A percentile compares a stretch with the other conserved stretches of the same genome.
phyloP scores from a whole-genome alignment of 805 yeast genomes.

The Candida dajiaensis region DNA sequence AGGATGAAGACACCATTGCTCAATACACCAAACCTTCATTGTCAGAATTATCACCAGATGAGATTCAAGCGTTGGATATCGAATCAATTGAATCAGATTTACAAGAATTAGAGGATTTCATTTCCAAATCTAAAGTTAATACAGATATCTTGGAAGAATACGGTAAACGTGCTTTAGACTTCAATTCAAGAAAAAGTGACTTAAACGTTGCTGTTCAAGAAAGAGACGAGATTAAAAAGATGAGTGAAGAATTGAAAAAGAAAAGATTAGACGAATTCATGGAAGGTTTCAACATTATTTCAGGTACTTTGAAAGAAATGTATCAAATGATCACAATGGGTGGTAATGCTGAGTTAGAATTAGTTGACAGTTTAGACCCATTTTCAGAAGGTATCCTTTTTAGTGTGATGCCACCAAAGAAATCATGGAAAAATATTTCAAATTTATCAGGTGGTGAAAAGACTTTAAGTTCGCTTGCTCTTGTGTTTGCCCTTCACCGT shows the following conservation, averaged over 20 bases:
- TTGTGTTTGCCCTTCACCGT: constrained; percentile 93
- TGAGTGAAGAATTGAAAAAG: constrained; percentile 64
- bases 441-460: constrained; percentile 97
- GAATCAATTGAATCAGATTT: constrained; percentile 47
- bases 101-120: constrained; percentile 45
- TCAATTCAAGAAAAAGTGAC: constrained; percentile 53
- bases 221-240: constrained; percentile 58
- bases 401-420: constrained; percentile 99
- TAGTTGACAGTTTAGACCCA: constrained; percentile 95
- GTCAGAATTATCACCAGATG: constrained; percentile 43
- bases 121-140: constrained; percentile 57
- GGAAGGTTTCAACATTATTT: constrained; percentile 85
- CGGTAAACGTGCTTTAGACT: constrained; percentile 60
- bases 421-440: constrained; percentile 93
- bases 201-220: constrained; percentile 59
- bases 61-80: constrained; percentile 42
- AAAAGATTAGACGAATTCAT: constrained; percentile 82
- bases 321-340: constrained; percentile 99
- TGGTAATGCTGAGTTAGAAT: constrained; percentile 95
- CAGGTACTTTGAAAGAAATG: constrained; percentile 89
- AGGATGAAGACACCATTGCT: constrained; percentile 26
- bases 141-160: constrained; percentile 74
- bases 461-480: constrained; percentile 87
- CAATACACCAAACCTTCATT: constrained; percentile 25
- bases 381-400: constrained; percentile 94